These are phyloP conservation scores for Chrysopogon serrulatus DNA, from an alignment of 176 grass and related monocot species.

Conservation along the genomic window DNA sequence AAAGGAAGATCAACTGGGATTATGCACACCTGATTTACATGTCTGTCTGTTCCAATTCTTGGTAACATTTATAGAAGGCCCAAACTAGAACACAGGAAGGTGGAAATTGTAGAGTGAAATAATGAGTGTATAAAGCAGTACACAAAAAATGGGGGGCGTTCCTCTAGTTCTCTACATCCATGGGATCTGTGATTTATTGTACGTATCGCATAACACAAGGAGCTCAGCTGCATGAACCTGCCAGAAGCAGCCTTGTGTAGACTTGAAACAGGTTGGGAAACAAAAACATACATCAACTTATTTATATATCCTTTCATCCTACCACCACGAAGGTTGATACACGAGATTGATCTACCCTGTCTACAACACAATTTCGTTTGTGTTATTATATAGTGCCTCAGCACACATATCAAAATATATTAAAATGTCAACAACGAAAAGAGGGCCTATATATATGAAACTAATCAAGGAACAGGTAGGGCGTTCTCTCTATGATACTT, in stretches of 20 bases:
- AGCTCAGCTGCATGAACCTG: neutral
- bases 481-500: neutral
- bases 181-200: no score
- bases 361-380: slow-evolving; percentile 22
- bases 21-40: no score
- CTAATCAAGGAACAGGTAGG: slow-evolving; percentile 23
- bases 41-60: no score
- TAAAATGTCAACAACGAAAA: slow-evolving; percentile 9
- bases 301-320: slow-evolving; percentile 24
- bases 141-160: no score
- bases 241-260: neutral
- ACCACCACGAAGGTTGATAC: slow-evolving; percentile 1
- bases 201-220: neutral
- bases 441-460: slow-evolving; percentile 21
- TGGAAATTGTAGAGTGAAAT: no score
- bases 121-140: no score
- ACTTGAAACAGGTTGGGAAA: neutral
- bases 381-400: slow-evolving; percentile 31
- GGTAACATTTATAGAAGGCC: no score
- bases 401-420: neutral
- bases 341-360: slow-evolving; percentile 6
- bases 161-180: no score
- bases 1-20: no score
- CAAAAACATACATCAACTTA: neutral
- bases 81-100: no score